Evolutionary conservation across 805 yeast genomes (phyloP).

Genomic region (Candida saitoana): DNA sequence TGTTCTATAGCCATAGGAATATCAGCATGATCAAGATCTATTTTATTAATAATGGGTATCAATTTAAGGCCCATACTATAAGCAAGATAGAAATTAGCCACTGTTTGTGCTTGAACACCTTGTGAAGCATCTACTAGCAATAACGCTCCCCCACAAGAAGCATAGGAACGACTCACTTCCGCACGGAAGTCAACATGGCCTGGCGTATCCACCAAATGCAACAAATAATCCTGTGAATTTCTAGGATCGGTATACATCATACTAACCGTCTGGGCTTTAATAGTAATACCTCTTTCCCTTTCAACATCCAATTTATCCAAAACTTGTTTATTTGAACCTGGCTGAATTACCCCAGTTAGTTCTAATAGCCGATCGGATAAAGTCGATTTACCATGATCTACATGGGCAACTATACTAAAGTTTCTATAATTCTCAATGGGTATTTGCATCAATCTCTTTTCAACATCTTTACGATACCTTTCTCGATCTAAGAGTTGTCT

Average conservation of each 20-base stretch:
- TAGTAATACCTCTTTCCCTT: conserved; percentile 93
- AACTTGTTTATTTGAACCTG: conserved; percentile 75
- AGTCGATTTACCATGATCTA: conserved; percentile 88
- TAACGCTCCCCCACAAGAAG: conserved; percentile 93
- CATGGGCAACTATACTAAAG: conserved; percentile 94
- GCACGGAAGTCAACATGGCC: conserved; percentile 96
- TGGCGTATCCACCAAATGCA: conserved; percentile 94
- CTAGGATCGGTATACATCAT: conserved; percentile 70
- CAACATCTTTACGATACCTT: conserved; percentile 29
- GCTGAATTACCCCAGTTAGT: conserved; percentile 80
- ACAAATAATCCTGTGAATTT: conserved; percentile 66
- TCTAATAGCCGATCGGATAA: conserved; percentile 84
- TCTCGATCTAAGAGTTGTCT: conserved; percentile 28
- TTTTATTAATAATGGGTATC: conserved; percentile 87
- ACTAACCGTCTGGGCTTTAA: conserved; percentile 94
- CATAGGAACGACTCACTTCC: conserved; percentile 90
- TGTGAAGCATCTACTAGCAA: conserved; percentile 90
- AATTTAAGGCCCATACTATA: conserved; percentile 76
- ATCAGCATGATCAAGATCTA: conserved; percentile 86
- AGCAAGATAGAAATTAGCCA: conserved; percentile 92
- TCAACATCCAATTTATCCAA: conserved; percentile 91
- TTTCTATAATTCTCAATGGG: conserved; percentile 83
- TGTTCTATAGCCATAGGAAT: conserved; percentile 77
- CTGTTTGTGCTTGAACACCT: conserved; percentile 97
- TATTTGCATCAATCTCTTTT: conserved; percentile 64